phyloP scores from a whole-genome alignment of 805 yeast species.

The Metschnikowia orientalis region DNA sequence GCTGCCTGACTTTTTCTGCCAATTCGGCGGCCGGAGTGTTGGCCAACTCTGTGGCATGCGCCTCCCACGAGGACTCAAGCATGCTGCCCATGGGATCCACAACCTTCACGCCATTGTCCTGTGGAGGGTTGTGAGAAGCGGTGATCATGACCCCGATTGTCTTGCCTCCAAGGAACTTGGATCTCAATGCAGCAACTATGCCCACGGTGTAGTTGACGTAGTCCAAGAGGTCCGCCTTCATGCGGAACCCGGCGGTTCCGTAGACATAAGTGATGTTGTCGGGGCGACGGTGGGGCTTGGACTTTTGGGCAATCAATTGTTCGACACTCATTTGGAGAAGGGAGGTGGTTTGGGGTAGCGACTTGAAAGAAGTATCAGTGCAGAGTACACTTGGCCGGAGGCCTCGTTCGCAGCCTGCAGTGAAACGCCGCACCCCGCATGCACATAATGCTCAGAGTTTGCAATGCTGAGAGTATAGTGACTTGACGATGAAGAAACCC shows the following conservation, averaged over 20 bases:
- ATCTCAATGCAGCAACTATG: conserved; percentile 74
- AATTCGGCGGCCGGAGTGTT: conserved; percentile 54
- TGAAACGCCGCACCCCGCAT: too few species aligned
- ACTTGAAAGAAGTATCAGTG: not conserved
- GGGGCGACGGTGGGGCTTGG: conserved; percentile 41
- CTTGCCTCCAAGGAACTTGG: conserved; percentile 62
- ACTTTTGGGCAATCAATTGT: conserved; percentile 7
- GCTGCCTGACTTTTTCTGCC: conserved; percentile 29
- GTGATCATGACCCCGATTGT: conserved; percentile 95
- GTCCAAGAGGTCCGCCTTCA: conserved; percentile 63
- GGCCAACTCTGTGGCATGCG: conserved; percentile 72
- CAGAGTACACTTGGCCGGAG: too few species aligned
- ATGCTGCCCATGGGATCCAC: conserved; percentile 91
- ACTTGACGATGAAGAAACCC: conserved; percentile 10
- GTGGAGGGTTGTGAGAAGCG: conserved; percentile 91
- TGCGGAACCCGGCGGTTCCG: conserved; percentile 98
- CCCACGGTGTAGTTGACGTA: conserved; percentile 83
- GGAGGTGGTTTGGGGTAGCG: not conserved
- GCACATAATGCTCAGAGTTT: too few species aligned
- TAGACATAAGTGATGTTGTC: conserved; percentile 46
- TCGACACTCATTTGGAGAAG: conserved; percentile 11
- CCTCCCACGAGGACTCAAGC: conserved; percentile 83
- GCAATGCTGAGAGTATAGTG: too few species aligned
- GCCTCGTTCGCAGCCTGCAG: too few species aligned
- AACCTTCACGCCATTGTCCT: conserved; percentile 61